Evolutionary conservation across 768 basidiomycete genomes (phyloP).

Genomic region (Cytidiella melzeri): DNA sequence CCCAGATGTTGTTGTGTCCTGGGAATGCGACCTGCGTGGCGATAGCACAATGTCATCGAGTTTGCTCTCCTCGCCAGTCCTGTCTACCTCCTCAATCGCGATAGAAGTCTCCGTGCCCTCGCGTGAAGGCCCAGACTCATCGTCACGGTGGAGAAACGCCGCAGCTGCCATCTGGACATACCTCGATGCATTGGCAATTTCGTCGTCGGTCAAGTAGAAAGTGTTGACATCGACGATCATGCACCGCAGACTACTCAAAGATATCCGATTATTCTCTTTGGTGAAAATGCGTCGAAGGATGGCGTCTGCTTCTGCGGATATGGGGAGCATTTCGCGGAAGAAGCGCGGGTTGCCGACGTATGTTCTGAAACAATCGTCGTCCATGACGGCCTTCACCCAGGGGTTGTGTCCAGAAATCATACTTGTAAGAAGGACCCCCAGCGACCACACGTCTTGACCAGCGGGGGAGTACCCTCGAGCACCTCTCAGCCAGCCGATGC

Average conservation of each 20-base stretch:
- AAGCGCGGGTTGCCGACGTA: conserved; percentile 74
- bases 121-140: neutral
- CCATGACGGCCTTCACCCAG: conserved; percentile 77
- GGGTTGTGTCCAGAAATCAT: conserved; percentile 91
- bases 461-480: conserved; percentile 1
- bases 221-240: conserved; percentile 3
- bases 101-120: neutral
- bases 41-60: neutral
- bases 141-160: conserved; percentile 9
- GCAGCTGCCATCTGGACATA: conserved; percentile 14
- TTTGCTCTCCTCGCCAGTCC: neutral
- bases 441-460: conserved; percentile 22
- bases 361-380: conserved; percentile 82
- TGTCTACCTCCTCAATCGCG: neutral
- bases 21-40: too few species aligned
- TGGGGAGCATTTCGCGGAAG: conserved; percentile 43
- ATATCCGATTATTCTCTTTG: neutral
- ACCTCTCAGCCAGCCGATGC: conserved; percentile 17
- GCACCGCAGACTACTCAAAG: conserved; percentile 3
- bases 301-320: conserved; percentile 24
- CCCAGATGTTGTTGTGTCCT: too few species aligned
- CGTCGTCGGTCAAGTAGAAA: conserved; percentile 12
- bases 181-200: conserved; percentile 2
- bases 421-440: conserved; percentile 48
- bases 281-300: conserved; percentile 24